These are phyloP conservation scores for Mortierella sp. DNA, from an alignment of 371 early-diverging fungal genomes.

Conservation along the genomic window DNA sequence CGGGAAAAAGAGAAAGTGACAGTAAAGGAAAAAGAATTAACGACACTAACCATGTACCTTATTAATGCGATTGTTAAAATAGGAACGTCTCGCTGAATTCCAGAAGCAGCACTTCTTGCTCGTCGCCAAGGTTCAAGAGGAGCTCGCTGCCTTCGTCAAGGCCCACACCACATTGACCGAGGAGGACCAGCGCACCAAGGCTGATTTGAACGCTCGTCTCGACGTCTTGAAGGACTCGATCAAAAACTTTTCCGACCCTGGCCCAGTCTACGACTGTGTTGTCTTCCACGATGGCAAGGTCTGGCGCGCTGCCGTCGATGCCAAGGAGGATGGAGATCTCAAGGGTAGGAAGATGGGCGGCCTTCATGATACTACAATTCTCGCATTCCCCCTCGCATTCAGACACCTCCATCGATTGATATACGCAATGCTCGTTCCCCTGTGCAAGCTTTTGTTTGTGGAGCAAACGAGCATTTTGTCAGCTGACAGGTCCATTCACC, in stretches of 20 bases:
- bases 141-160: constrained; percentile 66
- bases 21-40: not conserved
- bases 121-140: constrained; percentile 71
- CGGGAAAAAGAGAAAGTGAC: not conserved
- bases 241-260: constrained; percentile 83
- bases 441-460: not conserved
- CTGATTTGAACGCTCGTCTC: constrained; percentile 78
- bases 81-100: constrained; percentile 79
- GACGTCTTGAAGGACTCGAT: constrained; percentile 75
- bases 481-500: not conserved
- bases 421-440: constrained; percentile 6
- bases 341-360: constrained; percentile 57
- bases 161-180: constrained; percentile 57
- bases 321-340: constrained; percentile 85
- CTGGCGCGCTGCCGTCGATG: constrained; percentile 91
- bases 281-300: constrained; percentile 90
- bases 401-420: constrained; percentile 1
- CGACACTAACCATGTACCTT: not conserved
- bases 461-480: not conserved
- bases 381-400: not conserved
- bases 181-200: constrained; percentile 55
- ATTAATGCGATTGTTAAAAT: constrained; percentile 6
- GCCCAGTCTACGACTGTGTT: constrained; percentile 86
- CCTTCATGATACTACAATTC: not conserved
- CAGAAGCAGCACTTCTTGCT: constrained; percentile 75